Percentiles rank a stretch among this genome's conserved stretches.
phyloP scores from a whole-genome alignment of 1,139 yeast genomes.

The Pichia sp. region DNA sequence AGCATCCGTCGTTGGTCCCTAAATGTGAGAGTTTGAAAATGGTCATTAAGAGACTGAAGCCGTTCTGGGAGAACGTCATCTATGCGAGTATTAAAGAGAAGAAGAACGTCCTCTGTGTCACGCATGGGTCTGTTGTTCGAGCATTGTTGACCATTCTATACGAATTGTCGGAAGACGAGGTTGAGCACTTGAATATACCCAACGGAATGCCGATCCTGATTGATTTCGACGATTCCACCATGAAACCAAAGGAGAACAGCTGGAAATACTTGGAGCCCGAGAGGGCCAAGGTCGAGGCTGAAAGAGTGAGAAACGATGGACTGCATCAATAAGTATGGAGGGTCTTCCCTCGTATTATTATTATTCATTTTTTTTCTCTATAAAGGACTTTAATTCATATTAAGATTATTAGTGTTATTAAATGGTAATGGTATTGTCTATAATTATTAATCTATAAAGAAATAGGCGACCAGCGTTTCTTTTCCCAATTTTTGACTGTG shows the following conservation, averaged over 20 bases:
- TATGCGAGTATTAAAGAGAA: conserved; percentile 33
- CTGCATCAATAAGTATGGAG: neutral
- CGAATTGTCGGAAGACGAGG: conserved; percentile 55
- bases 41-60: conserved; percentile 59
- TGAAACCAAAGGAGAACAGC: neutral
- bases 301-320: neutral
- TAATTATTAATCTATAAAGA: neutral
- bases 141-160: conserved; percentile 59
- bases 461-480: conserved; percentile 42
- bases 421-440: neutral
- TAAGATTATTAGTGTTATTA: neutral
- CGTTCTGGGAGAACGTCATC: conserved; percentile 47
- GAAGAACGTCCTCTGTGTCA: conserved; percentile 53
- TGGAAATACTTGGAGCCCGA: neutral
- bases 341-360: neutral
- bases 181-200: conserved; percentile 65
- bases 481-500: conserved; percentile 53
- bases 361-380: neutral
- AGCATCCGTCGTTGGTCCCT: conserved; percentile 40
- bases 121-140: conserved; percentile 75
- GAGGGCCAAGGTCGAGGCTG: neutral
- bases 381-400: neutral
- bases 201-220: conserved; percentile 32
- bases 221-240: neutral
- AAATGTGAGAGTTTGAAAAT: conserved; percentile 64